A percentile compares a stretch with the other conserved stretches of the same genome.
phyloP scores from a whole-genome alignment of 129 eudicot genomes.

The Pittosporum tobira region DNA sequence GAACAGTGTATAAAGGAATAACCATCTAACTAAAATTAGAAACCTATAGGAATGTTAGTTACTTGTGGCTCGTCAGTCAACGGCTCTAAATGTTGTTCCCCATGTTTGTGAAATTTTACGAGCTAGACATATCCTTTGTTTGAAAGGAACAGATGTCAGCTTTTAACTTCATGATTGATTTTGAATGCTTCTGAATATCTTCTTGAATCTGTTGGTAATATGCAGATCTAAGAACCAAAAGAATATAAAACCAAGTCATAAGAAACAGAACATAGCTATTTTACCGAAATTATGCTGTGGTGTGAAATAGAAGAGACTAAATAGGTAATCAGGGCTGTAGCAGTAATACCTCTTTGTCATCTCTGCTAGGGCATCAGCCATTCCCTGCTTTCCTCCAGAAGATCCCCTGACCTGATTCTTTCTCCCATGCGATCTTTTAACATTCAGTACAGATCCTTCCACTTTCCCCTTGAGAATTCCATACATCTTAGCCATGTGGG shows the following conservation, averaged over 20 bases:
- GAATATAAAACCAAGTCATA: neutral
- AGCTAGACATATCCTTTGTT: constrained; percentile 2
- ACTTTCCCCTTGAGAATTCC: neutral
- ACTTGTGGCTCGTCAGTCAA: constrained; percentile 1
- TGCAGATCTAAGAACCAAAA: constrained; percentile 1
- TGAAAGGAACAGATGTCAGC: neutral
- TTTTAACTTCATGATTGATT: neutral
- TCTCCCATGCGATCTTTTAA: neutral
- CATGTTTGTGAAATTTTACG: constrained; percentile 5
- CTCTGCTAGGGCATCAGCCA: constrained; percentile 1
- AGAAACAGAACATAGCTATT: neutral
- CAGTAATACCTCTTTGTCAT: neutral
- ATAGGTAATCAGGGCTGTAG: too few relatives aligned
- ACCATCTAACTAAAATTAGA: neutral
- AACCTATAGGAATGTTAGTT: neutral
- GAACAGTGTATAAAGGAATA: too few relatives aligned
- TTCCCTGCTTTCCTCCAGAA: neutral
- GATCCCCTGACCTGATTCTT: neutral
- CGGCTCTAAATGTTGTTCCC: constrained; percentile 5
- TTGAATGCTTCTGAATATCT: constrained; percentile 2
- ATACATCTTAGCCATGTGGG: neutral
- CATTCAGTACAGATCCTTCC: neutral
- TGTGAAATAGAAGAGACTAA: too few relatives aligned
- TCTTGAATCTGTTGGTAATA: neutral
- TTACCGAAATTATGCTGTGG: neutral